phyloP scores from a whole-genome alignment of 2,329 filamentous ascomycete species.

The Thielaviopsis ethacetica region DNA sequence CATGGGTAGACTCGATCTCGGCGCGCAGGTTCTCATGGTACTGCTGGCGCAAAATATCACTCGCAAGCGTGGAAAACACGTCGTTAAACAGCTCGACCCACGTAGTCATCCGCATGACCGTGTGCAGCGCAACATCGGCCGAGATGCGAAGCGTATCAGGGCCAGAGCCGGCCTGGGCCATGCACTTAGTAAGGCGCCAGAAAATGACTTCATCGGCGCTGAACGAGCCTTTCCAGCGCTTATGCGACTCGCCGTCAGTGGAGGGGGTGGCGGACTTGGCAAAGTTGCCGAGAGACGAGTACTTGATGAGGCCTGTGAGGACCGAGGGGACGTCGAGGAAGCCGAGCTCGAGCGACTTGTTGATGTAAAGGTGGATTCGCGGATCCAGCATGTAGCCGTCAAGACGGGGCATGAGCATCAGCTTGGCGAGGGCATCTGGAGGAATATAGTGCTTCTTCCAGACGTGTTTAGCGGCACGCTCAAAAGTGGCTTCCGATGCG shows the following conservation, averaged over 20 bases:
- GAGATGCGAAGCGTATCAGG: constrained; percentile 16
- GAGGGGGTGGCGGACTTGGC: constrained; percentile 11
- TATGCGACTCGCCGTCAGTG: neutral
- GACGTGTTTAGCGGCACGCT: neutral
- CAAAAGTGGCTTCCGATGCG: neutral
- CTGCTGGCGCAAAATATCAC: constrained; percentile 30
- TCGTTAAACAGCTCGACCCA: constrained; percentile 44
- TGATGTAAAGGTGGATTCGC: constrained; percentile 41
- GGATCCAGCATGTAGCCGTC: constrained; percentile 38
- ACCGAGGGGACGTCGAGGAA: constrained; percentile 39
- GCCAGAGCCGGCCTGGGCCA: neutral
- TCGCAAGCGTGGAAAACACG: constrained; percentile 30
- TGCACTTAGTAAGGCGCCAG: constrained; percentile 74
- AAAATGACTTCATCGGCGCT: constrained; percentile 76
- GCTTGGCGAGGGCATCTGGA: constrained; percentile 34
- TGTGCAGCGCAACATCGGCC: constrained; percentile 30
- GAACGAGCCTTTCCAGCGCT: constrained; percentile 40
- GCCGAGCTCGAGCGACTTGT: constrained; percentile 33
- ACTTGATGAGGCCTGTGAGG: constrained; percentile 37
- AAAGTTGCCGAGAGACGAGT: constrained; percentile 25
- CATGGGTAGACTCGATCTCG: constrained; percentile 43
- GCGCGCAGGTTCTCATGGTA: constrained; percentile 30
- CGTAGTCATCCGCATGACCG: constrained; percentile 32
- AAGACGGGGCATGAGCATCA: constrained; percentile 39
- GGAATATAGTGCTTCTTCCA: constrained; percentile 31